A percentile compares a stretch with the other conserved stretches of the same genome.
Conservation (phyloP, 345 rosid genomes). For the Jatropha curcas region DNA sequence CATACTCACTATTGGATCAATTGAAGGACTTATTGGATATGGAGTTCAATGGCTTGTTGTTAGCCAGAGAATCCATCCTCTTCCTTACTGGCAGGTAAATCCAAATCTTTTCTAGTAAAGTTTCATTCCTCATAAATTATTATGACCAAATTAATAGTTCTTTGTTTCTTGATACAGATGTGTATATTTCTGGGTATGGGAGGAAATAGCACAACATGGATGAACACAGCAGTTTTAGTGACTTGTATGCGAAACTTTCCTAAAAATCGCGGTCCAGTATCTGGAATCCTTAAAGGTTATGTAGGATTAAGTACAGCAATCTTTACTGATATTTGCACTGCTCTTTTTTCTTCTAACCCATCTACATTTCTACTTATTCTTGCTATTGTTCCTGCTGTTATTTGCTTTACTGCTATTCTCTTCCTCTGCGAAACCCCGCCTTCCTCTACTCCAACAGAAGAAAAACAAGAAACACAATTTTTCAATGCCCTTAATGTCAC, state of each 20-base stretch:
- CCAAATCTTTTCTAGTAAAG: background rate
- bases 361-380: conserved; percentile 52
- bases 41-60: conserved; percentile 77
- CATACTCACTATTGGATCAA: conserved; percentile 45
- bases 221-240: conserved; percentile 69
- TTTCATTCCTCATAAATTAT: no score
- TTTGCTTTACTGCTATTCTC: conserved; percentile 47
- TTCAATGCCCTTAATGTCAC: conserved; percentile 48
- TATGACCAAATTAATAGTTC: background rate
- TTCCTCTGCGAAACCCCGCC: conserved; percentile 51
- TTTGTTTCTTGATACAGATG: conserved; percentile 39
- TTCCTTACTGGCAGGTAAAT: conserved; percentile 62
- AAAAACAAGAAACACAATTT: conserved; percentile 35
- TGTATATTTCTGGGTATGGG: conserved; percentile 61
- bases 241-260: conserved; percentile 66
- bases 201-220: conserved; percentile 69
- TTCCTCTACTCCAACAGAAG: conserved; percentile 22
- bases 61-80: conserved; percentile 46
- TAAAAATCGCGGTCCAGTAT: conserved; percentile 55
- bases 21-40: conserved; percentile 59
- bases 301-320: conserved; percentile 66
- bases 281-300: conserved; percentile 63
- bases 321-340: conserved; percentile 54
- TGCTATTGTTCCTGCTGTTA: conserved; percentile 48
- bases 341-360: conserved; percentile 51